Evolutionary conservation across 1,139 yeast species (phyloP).

Genomic region (Blastobotrys petasosporus): DNA sequence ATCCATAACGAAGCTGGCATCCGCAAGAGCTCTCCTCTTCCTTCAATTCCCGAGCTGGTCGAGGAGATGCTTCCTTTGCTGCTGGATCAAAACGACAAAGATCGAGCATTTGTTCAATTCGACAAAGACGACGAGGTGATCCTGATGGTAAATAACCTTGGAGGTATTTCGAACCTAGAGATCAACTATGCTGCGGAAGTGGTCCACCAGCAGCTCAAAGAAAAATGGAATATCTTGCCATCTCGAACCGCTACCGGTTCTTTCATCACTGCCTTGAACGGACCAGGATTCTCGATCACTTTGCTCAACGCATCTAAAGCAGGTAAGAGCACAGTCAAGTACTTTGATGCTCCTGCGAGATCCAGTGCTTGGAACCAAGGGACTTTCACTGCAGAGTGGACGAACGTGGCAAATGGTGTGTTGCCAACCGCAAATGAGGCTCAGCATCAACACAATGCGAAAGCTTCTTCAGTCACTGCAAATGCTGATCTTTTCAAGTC

Average conservation of each 20-base stretch:
- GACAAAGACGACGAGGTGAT: constrained; percentile 57
- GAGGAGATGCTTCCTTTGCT: constrained; percentile 28
- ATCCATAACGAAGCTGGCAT: constrained; percentile 94
- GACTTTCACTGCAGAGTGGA: constrained; percentile 30
- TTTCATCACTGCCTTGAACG: constrained; percentile 78
- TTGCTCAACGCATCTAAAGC: constrained; percentile 52
- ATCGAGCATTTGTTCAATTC: constrained; percentile 48
- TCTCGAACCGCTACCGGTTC: constrained; percentile 64
- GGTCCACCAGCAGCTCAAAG: constrained; percentile 41
- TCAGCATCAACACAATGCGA: constrained; percentile 21
- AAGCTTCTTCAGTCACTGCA: constrained; percentile 37
- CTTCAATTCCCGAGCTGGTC: constrained; percentile 42
- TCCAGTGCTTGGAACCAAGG: constrained; percentile 75
- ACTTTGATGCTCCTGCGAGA: constrained; percentile 62
- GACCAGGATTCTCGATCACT: constrained; percentile 87
- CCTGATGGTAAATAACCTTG: constrained; percentile 63
- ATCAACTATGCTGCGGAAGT: constrained; percentile 56
- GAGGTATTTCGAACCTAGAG: constrained; percentile 79
- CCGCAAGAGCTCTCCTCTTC: constrained; percentile 61
- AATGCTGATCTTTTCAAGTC: constrained; percentile 39
- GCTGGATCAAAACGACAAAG: constrained; percentile 30
- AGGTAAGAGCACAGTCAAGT: constrained; percentile 35
- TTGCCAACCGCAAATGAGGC: constrained; percentile 33
- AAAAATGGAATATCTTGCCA: constrained; percentile 53
- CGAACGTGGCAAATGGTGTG: constrained; percentile 35